Percentiles rank a stretch among this genome's conserved stretches.
These are phyloP conservation scores for Colletotrichum horii DNA, from an alignment of 2,329 filamentous ascomycete species.

Conservation along the genomic window DNA sequence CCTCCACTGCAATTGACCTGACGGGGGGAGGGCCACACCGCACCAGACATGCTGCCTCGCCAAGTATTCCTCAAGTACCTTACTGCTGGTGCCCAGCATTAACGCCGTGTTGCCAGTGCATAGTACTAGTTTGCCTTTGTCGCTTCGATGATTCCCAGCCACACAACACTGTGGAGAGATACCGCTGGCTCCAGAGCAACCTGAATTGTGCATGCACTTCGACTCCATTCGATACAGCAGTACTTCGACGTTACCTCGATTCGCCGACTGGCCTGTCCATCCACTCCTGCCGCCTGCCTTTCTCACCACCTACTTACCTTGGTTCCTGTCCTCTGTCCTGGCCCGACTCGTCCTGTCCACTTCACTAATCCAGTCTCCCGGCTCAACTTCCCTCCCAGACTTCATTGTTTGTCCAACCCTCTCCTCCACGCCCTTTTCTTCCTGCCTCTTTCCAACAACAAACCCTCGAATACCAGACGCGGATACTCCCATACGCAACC, in stretches of 20 bases:
- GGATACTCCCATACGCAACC: neutral
- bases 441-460: neutral
- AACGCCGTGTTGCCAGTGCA: neutral
- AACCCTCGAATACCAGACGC: neutral
- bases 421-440: neutral
- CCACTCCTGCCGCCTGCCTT: slow-evolving; percentile 9
- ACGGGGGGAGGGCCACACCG: neutral
- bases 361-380: neutral
- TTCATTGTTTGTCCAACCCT: neutral
- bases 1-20: neutral
- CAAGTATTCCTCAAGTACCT: slow-evolving; percentile 6
- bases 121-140: neutral
- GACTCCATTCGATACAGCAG: neutral
- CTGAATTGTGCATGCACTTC: neutral
- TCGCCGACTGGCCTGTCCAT: neutral
- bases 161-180: neutral
- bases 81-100: neutral
- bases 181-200: neutral
- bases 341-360: neutral
- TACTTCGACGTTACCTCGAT: neutral
- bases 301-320: slow-evolving; percentile 4
- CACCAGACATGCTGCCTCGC: neutral
- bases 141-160: neutral
- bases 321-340: neutral
- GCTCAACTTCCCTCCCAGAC: neutral